These are phyloP conservation scores for Mycena belliarum DNA, from an alignment of 768 basidiomycete genomes.

Conservation along the genomic window DNA sequence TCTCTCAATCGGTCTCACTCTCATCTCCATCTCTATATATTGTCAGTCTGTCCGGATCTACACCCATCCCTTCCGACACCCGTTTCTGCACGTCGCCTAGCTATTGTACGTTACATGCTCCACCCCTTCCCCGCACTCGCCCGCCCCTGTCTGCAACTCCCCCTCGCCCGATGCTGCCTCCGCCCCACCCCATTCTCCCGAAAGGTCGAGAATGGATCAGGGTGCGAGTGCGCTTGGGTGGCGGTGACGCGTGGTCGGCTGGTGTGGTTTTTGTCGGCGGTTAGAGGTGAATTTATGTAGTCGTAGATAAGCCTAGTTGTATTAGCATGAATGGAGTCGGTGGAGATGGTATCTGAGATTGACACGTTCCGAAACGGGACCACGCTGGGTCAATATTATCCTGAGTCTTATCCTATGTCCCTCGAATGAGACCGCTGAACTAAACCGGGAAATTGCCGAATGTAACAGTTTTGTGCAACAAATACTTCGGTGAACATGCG, in stretches of 20 bases:
- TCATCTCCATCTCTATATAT: slow-evolving; percentile 23
- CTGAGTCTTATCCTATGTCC: too few relatives aligned
- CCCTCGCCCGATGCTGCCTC: slow-evolving; percentile 19
- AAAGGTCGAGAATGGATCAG: slow-evolving; percentile 16
- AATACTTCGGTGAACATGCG: background rate
- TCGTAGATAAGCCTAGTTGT: background rate
- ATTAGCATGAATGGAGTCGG: slow-evolving; percentile 2
- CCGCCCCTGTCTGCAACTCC: background rate
- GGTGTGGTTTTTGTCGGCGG: background rate
- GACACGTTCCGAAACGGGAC: too few relatives aligned
- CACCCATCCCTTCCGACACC: background rate
- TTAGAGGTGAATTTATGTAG: slow-evolving; percentile 8
- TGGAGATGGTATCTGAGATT: background rate
- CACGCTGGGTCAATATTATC: too few relatives aligned
- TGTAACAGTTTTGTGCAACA: background rate
- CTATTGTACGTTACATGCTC: slow-evolving; percentile 2
- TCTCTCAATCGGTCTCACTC: slow-evolving; percentile 20
- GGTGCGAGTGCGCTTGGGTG: slow-evolving; percentile 21
- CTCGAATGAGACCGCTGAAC: too few relatives aligned
- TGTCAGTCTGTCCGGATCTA: slow-evolving; percentile 10
- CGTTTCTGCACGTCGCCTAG: too few relatives aligned
- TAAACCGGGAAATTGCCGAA: too few relatives aligned
- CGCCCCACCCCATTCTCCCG: slow-evolving; percentile 12
- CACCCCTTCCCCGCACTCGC: background rate
- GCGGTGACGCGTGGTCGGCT: slow-evolving; percentile 1